Conservation (phyloP, 2,329 filamentous ascomycete genomes). For the Cordyceps javanica region DNA sequence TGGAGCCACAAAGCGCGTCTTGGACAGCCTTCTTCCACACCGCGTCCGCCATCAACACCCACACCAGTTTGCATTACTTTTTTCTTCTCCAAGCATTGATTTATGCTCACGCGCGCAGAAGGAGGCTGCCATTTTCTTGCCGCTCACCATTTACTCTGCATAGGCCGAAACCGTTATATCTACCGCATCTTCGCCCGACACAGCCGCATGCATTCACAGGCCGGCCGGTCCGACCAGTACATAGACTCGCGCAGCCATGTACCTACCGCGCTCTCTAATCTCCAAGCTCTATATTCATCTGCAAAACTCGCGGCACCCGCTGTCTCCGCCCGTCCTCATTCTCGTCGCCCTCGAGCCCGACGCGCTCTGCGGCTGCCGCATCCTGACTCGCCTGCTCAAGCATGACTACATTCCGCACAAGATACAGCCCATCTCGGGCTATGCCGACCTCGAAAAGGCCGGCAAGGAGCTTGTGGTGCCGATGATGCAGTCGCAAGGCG, state of each 20-base stretch:
- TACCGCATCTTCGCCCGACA: background rate
- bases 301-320: constrained; percentile 77
- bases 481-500: constrained; percentile 80
- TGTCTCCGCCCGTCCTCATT: constrained; percentile 83
- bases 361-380: constrained; percentile 89
- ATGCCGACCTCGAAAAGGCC: constrained; percentile 77
- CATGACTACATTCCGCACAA: constrained; percentile 98
- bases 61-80: constrained; percentile 7
- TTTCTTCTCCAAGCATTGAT: constrained; percentile 5
- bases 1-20: constrained; percentile 9
- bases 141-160: background rate
- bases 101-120: background rate
- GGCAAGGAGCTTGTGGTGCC: constrained; percentile 74
- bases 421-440: constrained; percentile 89
- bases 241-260: constrained; percentile 54
- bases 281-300: constrained; percentile 89
- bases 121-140: background rate
- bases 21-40: background rate
- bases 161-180: background rate
- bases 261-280: constrained; percentile 84
- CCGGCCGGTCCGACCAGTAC: background rate
- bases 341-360: constrained; percentile 93
- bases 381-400: constrained; percentile 87
- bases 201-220: background rate
- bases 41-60: constrained; percentile 7